phyloP scores from a whole-genome alignment of 345 rosid genomes.

The Physaria fendleri region DNA sequence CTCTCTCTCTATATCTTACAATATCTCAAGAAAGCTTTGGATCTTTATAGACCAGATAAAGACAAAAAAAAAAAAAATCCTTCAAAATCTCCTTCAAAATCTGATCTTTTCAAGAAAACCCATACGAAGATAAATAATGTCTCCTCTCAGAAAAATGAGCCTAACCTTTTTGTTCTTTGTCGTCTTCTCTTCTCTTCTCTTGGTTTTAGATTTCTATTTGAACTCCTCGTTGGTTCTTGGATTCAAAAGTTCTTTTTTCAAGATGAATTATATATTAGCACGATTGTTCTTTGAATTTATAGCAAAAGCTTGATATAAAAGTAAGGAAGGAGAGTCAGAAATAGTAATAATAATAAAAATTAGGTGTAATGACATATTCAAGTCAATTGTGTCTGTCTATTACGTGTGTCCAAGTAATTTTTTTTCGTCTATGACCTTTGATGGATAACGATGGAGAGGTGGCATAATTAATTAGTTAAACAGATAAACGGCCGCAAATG shows the following conservation, averaged over 20 bases:
- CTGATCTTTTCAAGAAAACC: background rate
- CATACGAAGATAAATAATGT: constrained; percentile 24
- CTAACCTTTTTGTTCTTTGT: constrained; percentile 16
- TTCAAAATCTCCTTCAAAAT: constrained; percentile 8
- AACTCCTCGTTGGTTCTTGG: constrained; percentile 15
- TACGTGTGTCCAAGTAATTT: constrained; percentile 24
- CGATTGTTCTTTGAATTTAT: background rate
- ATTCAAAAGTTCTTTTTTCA: background rate
- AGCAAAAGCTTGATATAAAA: background rate
- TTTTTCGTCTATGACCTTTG: constrained; percentile 6
- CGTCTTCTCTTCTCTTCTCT: constrained; percentile 9
- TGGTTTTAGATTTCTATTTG: background rate
- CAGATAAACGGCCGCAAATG: no score
- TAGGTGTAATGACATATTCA: constrained; percentile 11
- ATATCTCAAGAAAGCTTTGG: background rate
- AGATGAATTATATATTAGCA: background rate
- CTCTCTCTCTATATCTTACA: background rate
- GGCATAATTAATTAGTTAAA: constrained; percentile 1
- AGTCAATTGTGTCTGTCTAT: constrained; percentile 5
- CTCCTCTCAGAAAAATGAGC: constrained; percentile 18
- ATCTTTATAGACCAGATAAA: constrained; percentile 19
- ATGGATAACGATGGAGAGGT: constrained; percentile 39
- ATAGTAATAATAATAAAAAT: background rate
- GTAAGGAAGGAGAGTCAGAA: background rate
- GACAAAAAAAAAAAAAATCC: constrained; percentile 7